Conservation (phyloP, 768 basidiomycete genomes). For the Strobilomyces dryophilus region DNA sequence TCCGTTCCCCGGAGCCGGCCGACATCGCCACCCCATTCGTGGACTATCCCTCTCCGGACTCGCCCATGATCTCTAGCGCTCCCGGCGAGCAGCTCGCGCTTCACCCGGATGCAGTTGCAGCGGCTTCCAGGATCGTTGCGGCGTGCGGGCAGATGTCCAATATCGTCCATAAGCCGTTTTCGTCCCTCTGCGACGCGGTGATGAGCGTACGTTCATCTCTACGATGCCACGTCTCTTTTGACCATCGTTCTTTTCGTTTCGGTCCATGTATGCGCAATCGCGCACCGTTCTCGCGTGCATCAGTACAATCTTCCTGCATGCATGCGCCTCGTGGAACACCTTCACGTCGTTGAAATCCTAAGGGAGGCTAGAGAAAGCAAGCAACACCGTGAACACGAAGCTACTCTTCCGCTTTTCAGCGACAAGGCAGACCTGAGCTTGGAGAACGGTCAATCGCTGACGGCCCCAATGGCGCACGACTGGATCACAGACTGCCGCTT, state of each 20-base stretch:
- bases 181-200: constrained; percentile 66
- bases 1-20: constrained; percentile 1
- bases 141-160: constrained; percentile 65
- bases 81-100: constrained; percentile 52
- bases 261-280: constrained; percentile 13
- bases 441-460: not conserved
- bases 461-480: not conserved
- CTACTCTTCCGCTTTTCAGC: not conserved
- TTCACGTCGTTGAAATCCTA: constrained; percentile 67
- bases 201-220: constrained; percentile 52
- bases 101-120: constrained; percentile 55
- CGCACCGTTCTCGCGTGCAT: not conserved
- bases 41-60: constrained; percentile 58
- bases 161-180: constrained; percentile 64
- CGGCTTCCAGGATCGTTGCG: constrained; percentile 61
- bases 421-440: not conserved
- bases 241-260: not conserved
- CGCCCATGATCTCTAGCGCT: constrained; percentile 42
- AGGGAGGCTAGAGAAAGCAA: constrained; percentile 52
- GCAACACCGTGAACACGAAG: constrained; percentile 22
- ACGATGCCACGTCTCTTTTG: not conserved
- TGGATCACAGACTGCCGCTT: not conserved
- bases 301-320: constrained; percentile 76
- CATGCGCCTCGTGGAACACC: constrained; percentile 67
- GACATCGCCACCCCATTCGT: not conserved